Conservation (phyloP, 345 rosid genomes). For the Melaleuca alternifolia region DNA sequence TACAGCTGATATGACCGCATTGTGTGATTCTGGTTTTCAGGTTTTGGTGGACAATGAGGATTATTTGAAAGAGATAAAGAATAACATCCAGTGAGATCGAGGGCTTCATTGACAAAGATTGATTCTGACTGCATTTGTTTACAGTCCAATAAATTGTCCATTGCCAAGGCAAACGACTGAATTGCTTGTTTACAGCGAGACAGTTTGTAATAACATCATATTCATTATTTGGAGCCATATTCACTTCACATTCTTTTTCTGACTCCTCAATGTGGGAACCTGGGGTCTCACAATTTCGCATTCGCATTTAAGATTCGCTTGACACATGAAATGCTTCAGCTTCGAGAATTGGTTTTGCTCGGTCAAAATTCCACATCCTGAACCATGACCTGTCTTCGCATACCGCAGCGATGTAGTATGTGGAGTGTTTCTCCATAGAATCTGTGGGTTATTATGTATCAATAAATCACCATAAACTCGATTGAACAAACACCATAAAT, state of each 20-base stretch:
- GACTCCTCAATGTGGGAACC: not conserved
- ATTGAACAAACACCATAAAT: not conserved
- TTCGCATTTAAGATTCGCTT: not conserved
- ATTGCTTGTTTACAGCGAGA: not conserved
- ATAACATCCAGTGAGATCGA: not conserved
- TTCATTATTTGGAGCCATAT: not conserved
- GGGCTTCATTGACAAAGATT: not conserved
- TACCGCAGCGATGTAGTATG: not conserved
- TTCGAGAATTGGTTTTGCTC: not conserved
- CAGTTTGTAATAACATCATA: not conserved
- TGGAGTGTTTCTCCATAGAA: not conserved
- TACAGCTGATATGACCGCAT: not conserved
- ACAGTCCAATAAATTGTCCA: not conserved
- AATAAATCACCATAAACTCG: not conserved
- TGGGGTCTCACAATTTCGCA: not conserved
- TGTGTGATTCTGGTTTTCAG: not conserved
- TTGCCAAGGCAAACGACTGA: not conserved
- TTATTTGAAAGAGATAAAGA: slow-evolving; percentile 19
- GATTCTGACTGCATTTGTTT: not conserved
- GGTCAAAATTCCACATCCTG: not conserved
- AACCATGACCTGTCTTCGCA: not conserved
- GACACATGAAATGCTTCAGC: not conserved
- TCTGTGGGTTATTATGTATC: not conserved
- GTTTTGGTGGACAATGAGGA: slow-evolving; percentile 36
- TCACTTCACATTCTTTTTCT: not conserved